phyloP scores from a whole-genome alignment of 495 filamentous ascomycete genomes.

The Achaetomiella virescens region DNA sequence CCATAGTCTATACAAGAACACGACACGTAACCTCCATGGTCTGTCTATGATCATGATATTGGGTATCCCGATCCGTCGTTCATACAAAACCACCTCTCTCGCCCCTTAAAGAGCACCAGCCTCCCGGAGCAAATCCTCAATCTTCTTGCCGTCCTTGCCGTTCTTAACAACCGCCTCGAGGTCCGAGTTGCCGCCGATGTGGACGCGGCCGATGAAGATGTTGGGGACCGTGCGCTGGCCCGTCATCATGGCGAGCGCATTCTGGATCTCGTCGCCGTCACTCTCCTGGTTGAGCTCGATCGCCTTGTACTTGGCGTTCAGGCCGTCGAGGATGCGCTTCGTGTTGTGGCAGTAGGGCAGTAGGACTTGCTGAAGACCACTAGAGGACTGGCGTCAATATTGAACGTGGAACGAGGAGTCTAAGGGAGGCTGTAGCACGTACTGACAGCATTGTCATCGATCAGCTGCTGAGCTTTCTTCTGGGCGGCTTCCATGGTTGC shows the following conservation, averaged over 20 bases:
- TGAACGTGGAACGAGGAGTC: neutral
- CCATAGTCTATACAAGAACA: neutral
- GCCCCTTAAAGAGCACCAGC: slow-evolving; percentile 32
- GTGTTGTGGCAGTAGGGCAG: slow-evolving; percentile 88
- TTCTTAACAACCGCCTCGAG: slow-evolving; percentile 53
- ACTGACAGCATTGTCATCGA: slow-evolving; percentile 89
- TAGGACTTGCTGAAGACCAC: slow-evolving; percentile 95
- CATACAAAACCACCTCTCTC: neutral
- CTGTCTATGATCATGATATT: neutral
- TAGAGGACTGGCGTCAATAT: slow-evolving; percentile 23
- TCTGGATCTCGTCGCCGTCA: slow-evolving; percentile 78
- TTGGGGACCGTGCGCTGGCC: slow-evolving; percentile 86
- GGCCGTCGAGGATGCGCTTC: slow-evolving; percentile 62
- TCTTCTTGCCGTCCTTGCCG: slow-evolving; percentile 33
- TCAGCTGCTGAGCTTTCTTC: slow-evolving; percentile 76
- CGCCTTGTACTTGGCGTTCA: slow-evolving; percentile 64
- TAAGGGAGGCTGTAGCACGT: slow-evolving; percentile 29
- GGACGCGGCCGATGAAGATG: slow-evolving; percentile 83
- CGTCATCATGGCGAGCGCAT: slow-evolving; percentile 72
- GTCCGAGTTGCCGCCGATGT: slow-evolving; percentile 96
- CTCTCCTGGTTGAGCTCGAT: slow-evolving; percentile 82
- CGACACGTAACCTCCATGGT: neutral
- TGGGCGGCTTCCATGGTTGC: slow-evolving; percentile 77
- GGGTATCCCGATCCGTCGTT: neutral
- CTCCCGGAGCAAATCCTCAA: slow-evolving; percentile 35